Base-by-base conservation (phyloP, 768 basidiomycete species). In the Mrakia frigida region DNA sequence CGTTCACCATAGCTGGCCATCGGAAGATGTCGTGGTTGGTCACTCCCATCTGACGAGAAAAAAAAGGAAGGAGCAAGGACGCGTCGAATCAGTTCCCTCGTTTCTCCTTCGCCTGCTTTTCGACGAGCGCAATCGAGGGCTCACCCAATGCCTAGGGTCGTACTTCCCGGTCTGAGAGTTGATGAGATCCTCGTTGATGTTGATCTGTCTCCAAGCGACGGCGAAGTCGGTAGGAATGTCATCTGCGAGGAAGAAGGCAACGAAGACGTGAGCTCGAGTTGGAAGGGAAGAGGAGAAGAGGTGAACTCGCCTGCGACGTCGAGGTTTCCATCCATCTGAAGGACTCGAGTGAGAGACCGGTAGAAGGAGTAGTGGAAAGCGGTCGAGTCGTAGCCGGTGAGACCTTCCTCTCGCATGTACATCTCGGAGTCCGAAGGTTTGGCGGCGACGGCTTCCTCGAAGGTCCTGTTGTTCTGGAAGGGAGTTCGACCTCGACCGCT, bases 331-430 rank as follows among this genome's bases (percentile, higher is more conserved):
- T 97, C 94, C 93, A 96, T 94, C 74, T 93, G 94, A 61, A 96
- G 87, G 85, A 94, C 92, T 71, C 94, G 91, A 37, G 89, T 85
- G 71, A 96, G 84, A 4, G 91, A 85, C 75, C 94, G 94, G 82
- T 97, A 96, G 74, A 90, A 90, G 61, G 94, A 96, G 83, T 96
- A 97, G 83, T 96, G 94, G 86, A 96, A 96, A 0, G 94, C 94
- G 59, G 89, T 89, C 46, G 86, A 85, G 80, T 97, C 94, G 70
- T 95, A 86, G 28, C 84, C 90, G 74, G 88, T 88, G 33, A 86
- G 80, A 6, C 86, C 85, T 21, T 87, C 85, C 18, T 89, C 86
- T 28, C 94, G 91, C 61, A 96, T 85, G 85, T 96, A 97, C 83
- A 88, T 96, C 82, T 92, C 87, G 78, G 88, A 86, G 76, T 91